Conservation (phyloP, 2,329 filamentous ascomycete species). For the Hyphodiscus sp. region DNA sequence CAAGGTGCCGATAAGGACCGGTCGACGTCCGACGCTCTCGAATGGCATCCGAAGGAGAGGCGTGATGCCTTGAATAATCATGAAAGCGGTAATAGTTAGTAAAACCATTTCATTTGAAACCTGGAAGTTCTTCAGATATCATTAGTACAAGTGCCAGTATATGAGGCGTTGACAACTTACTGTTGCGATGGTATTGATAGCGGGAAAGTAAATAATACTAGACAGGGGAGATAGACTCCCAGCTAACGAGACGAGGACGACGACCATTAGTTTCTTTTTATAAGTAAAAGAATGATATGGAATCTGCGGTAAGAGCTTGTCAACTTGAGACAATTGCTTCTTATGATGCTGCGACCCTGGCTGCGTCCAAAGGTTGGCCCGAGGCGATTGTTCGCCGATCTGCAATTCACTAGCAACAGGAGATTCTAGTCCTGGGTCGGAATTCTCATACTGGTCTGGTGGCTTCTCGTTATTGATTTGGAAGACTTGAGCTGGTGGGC, state of each 20-base stretch:
- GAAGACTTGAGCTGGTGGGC: too few relatives aligned
- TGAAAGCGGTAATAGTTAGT: conserved; percentile 40
- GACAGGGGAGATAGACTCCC: conserved; percentile 47
- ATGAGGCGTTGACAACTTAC: conserved; percentile 17
- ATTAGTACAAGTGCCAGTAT: neutral
- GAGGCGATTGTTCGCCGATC: too few relatives aligned
- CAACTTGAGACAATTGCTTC: neutral
- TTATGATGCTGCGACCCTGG: too few relatives aligned
- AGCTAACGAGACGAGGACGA: conserved; percentile 40
- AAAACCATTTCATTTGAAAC: conserved; percentile 30
- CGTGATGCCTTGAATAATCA: conserved; percentile 43
- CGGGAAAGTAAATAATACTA: conserved; percentile 45
- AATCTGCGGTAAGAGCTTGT: conserved; percentile 16
- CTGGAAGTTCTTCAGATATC: conserved; percentile 20
- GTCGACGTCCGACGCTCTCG: neutral
- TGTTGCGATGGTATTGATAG: conserved; percentile 33
- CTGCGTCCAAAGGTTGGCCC: too few relatives aligned
- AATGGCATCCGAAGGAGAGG: conserved; percentile 40
- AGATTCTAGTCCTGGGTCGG: too few relatives aligned
- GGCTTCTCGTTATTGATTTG: too few relatives aligned
- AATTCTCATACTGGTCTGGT: too few relatives aligned
- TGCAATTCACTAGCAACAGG: too few relatives aligned
- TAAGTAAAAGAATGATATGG: conserved; percentile 33
- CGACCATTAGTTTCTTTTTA: conserved; percentile 41
- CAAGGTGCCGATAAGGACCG: conserved; percentile 37